phyloP scores from a whole-genome alignment of 441 rosid species.

The Viola pubescens region DNA sequence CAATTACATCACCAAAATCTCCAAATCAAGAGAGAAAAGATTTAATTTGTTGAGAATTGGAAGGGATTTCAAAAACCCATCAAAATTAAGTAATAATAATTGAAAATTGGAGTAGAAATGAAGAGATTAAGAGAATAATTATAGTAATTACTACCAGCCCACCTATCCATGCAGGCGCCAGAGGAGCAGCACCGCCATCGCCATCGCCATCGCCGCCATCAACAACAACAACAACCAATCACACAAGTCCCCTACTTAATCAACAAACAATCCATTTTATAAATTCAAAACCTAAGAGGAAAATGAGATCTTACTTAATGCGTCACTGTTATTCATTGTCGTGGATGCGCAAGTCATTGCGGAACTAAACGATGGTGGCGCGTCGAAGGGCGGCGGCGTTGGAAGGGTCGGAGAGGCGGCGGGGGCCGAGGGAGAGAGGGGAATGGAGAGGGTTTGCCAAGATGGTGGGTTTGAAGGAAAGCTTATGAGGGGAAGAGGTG shows the following conservation, averaged over 20 bases:
- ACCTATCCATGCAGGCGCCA: no score
- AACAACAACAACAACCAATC: no score
- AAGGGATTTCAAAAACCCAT: no score
- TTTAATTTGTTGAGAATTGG: no score
- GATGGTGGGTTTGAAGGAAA: slow-evolving; percentile 73
- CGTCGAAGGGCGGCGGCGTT: slow-evolving; percentile 75
- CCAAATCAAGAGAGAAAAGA: not conserved
- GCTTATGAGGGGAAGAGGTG: slow-evolving; percentile 29
- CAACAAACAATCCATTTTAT: no score
- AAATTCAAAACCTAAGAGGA: no score
- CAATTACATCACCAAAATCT: no score
- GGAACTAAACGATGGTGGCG: slow-evolving; percentile 84
- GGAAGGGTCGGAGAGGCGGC: slow-evolving; percentile 77
- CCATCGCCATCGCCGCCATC: no score
- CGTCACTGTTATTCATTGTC: slow-evolving; percentile 95
- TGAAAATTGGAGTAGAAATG: slow-evolving; percentile 9
- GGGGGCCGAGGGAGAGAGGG: slow-evolving; percentile 69
- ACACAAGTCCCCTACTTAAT: no score
- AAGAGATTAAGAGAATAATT: slow-evolving; percentile 6
- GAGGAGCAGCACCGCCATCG: no score
- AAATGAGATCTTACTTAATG: no score
- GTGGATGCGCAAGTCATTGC: slow-evolving; percentile 79
- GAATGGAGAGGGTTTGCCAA: slow-evolving; percentile 56
- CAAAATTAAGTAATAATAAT: slow-evolving; percentile 2
- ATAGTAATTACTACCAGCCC: no score